phyloP scores from a whole-genome alignment of 371 early-diverging fungal species.

The Rhizopus delemar region DNA sequence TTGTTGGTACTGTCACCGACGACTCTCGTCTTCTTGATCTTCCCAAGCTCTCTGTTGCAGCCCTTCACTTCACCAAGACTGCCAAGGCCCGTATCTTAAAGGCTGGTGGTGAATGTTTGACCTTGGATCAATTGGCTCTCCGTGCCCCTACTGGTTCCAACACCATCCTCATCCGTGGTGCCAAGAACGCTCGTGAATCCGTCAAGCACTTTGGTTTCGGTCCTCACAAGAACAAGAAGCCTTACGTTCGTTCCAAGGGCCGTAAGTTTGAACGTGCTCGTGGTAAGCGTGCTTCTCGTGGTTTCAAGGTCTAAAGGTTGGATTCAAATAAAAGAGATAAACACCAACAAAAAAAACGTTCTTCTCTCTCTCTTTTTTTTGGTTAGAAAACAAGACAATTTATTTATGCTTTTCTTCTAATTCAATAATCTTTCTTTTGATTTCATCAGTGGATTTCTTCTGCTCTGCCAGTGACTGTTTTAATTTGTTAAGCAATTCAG shows the following conservation, averaged over 20 bases:
- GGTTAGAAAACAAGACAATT: not conserved
- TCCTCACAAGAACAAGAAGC: conserved; percentile 82
- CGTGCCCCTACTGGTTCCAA: conserved; percentile 92
- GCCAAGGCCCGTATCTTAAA: conserved; percentile 92
- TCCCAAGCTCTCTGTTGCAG: conserved; percentile 91
- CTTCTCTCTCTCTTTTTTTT: not conserved
- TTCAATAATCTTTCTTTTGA: conserved; percentile 29
- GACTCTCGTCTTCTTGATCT: conserved; percentile 87
- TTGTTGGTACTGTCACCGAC: conserved; percentile 93
- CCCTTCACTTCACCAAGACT: conserved; percentile 88
- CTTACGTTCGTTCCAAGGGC: conserved; percentile 97
- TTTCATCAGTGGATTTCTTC: conserved; percentile 11
- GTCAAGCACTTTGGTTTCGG: conserved; percentile 87
- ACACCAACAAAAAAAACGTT: not conserved
- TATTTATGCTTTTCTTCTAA: conserved; percentile 17
- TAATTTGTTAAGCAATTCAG: conserved; percentile 20
- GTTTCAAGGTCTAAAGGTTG: conserved; percentile 84
- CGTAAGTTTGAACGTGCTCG: conserved; percentile 99
- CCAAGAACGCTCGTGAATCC: conserved; percentile 86
- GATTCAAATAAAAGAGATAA: not conserved
- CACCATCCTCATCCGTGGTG: conserved; percentile 82
- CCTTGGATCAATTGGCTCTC: conserved; percentile 95
- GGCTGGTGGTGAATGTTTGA: conserved; percentile 95
- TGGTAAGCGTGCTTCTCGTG: conserved; percentile 96
- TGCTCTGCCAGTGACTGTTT: conserved; percentile 14